These are phyloP conservation scores for Blastobotrys petasosporus DNA, from an alignment of 1,139 yeast species.

Conservation along the genomic window DNA sequence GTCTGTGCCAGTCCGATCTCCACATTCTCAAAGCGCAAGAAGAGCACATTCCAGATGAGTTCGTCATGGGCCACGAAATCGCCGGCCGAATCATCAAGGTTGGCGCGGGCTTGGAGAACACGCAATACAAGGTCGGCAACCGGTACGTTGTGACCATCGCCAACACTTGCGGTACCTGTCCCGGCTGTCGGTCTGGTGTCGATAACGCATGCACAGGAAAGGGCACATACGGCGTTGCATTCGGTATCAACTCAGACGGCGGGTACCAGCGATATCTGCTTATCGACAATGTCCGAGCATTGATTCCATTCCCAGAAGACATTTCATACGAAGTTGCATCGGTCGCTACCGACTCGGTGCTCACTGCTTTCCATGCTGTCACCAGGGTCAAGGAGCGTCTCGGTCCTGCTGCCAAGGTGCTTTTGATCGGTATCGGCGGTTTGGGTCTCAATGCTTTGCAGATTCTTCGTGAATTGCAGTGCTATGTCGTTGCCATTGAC, in stretches of 20 bases:
- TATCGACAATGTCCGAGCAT: conserved; percentile 21
- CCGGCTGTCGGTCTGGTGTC: conserved; percentile 39
- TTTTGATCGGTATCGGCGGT: conserved; percentile 48
- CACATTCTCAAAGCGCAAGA: conserved; percentile 37
- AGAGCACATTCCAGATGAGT: conserved; percentile 28
- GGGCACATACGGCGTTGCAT: conserved; percentile 35
- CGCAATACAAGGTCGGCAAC: conserved; percentile 34
- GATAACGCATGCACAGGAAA: conserved; percentile 37
- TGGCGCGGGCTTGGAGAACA: conserved; percentile 33
- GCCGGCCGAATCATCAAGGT: conserved; percentile 42
- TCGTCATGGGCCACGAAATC: conserved; percentile 53
- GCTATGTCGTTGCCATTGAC: conserved; percentile 41
- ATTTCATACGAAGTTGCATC: conserved; percentile 46
- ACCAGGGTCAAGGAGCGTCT: conserved; percentile 26
- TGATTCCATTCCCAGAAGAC: conserved; percentile 41
- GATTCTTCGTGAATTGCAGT: conserved; percentile 40
- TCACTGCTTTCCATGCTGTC: conserved; percentile 49
- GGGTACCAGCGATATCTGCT: conserved; percentile 47
- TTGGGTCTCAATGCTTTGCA: conserved; percentile 48
- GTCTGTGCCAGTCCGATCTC: conserved; percentile 48
- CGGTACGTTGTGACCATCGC: conserved; percentile 39
- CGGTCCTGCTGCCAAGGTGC: conserved; percentile 37
- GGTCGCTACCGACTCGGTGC: conserved; percentile 46
- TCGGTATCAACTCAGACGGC: conserved; percentile 37
- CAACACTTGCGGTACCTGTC: conserved; percentile 42